phyloP scores from a whole-genome alignment of 2,329 filamentous ascomycete genomes.

The Rutstroemia sydowiana region DNA sequence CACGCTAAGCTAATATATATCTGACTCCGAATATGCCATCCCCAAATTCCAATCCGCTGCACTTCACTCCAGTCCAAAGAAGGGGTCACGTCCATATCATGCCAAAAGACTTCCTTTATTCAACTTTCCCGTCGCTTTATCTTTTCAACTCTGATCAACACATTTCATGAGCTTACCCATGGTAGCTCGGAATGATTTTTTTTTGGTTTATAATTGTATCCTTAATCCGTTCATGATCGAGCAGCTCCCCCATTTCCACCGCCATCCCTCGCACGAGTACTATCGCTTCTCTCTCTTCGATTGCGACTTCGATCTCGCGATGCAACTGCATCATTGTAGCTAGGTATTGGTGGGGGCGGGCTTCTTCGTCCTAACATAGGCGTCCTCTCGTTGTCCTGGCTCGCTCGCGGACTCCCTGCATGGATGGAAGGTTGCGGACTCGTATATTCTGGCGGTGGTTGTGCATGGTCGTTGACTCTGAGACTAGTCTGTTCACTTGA shows the following conservation, averaged over 20 bases:
- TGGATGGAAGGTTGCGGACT: conserved; percentile 56
- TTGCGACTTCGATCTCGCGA: conserved; percentile 22
- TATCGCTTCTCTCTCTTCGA: conserved; percentile 15
- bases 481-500: conserved; percentile 12
- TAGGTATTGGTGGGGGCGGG: conserved; percentile 29
- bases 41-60: background rate
- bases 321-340: conserved; percentile 29
- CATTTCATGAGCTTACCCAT: background rate
- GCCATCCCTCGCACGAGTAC: conserved; percentile 8
- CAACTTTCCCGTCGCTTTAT: background rate
- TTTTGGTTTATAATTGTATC: background rate
- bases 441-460: conserved; percentile 65
- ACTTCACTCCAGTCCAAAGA: background rate
- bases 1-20: background rate
- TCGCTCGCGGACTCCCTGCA: conserved; percentile 39
- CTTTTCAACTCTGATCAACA: background rate
- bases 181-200: background rate
- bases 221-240: conserved; percentile 12
- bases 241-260: conserved; percentile 7
- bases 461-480: conserved; percentile 40
- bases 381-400: conserved; percentile 45
- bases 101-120: background rate
- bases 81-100: background rate
- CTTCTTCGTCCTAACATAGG: conserved; percentile 38
- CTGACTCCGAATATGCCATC: background rate